Evolutionary conservation across 2,329 filamentous ascomycete species (phyloP).

Genomic region (Berkeleyomyces rouxiae): DNA sequence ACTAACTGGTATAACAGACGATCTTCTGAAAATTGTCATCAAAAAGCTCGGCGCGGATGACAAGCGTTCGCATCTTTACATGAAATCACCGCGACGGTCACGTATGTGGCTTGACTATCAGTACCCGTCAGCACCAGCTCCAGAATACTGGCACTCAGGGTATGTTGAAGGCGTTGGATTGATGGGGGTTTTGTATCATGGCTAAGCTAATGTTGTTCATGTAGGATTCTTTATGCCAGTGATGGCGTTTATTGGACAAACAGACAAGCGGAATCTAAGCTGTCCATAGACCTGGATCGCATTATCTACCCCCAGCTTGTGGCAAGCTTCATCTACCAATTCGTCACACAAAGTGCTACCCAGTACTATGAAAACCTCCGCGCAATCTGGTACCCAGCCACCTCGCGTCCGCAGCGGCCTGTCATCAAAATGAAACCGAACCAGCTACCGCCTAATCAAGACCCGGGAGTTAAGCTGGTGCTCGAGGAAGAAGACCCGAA

Average conservation of each 20-base stretch:
- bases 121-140: conserved; percentile 7
- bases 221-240: conserved; percentile 7
- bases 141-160: conserved; percentile 11
- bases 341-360: neutral
- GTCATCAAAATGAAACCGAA: conserved; percentile 8
- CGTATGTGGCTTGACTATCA: conserved; percentile 11
- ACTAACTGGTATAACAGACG: conserved; percentile 2
- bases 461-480: neutral
- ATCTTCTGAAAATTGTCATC: conserved; percentile 6
- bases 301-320: conserved; percentile 11
- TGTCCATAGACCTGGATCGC: conserved; percentile 11
- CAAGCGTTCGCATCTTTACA: conserved; percentile 10
- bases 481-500: conserved; percentile 8
- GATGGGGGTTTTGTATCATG: neutral
- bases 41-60: conserved; percentile 10
- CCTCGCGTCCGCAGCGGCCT: conserved; percentile 1
- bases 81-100: conserved; percentile 6
- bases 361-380: conserved; percentile 5
- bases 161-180: neutral
- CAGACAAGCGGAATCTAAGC: conserved; percentile 5
- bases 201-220: neutral
- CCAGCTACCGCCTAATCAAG: neutral
- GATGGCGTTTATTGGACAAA: conserved; percentile 11
- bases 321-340: conserved; percentile 7
- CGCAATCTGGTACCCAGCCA: conserved; percentile 12